Conservation (phyloP, 495 filamentous ascomycete species). For the Hypoxylon lienhwacheense region DNA sequence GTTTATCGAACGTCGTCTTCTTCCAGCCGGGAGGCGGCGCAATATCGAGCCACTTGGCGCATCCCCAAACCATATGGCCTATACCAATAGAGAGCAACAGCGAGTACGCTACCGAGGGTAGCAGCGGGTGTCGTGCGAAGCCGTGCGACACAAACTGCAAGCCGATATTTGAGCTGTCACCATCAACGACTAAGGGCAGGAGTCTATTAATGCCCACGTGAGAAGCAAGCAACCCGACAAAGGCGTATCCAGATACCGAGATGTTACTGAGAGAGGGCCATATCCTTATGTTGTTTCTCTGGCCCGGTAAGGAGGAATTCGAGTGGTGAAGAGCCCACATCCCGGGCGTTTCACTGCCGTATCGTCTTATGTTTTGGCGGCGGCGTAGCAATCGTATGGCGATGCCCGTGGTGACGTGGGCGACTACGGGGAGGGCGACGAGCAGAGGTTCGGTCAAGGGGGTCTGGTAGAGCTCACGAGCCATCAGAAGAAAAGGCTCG, state of each 20-base stretch:
- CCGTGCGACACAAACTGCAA: slow-evolving; percentile 85
- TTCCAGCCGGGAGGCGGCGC: slow-evolving; percentile 48
- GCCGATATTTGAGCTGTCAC: slow-evolving; percentile 78
- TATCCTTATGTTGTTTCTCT: slow-evolving; percentile 44
- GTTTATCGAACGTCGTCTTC: slow-evolving; percentile 51
- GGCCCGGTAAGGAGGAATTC: slow-evolving; percentile 13
- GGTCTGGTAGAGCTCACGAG: slow-evolving; percentile 81
- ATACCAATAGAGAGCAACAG: slow-evolving; percentile 68
- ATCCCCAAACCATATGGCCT: slow-evolving; percentile 83
- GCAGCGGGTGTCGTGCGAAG: slow-evolving; percentile 65
- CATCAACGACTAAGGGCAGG: slow-evolving; percentile 72
- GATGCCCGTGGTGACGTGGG: slow-evolving; percentile 67
- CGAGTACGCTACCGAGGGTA: slow-evolving; percentile 68
- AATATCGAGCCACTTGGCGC: slow-evolving; percentile 70
- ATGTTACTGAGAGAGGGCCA: slow-evolving; percentile 72
- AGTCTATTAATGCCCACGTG: slow-evolving; percentile 73
- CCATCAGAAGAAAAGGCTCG: slow-evolving; percentile 67
- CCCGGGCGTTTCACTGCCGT: slow-evolving; percentile 56
- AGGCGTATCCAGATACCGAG: slow-evolving; percentile 65
- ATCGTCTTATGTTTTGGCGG: slow-evolving; percentile 64
- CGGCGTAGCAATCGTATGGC: slow-evolving; percentile 74
- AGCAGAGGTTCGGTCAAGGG: slow-evolving; percentile 64
- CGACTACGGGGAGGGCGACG: slow-evolving; percentile 59
- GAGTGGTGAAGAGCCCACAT: slow-evolving; percentile 46
- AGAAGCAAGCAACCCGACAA: slow-evolving; percentile 63